Percentiles rank a stretch among this genome's conserved stretches.
Conservation (phyloP, 768 basidiomycete genomes). For the Gyrodon lividus region DNA sequence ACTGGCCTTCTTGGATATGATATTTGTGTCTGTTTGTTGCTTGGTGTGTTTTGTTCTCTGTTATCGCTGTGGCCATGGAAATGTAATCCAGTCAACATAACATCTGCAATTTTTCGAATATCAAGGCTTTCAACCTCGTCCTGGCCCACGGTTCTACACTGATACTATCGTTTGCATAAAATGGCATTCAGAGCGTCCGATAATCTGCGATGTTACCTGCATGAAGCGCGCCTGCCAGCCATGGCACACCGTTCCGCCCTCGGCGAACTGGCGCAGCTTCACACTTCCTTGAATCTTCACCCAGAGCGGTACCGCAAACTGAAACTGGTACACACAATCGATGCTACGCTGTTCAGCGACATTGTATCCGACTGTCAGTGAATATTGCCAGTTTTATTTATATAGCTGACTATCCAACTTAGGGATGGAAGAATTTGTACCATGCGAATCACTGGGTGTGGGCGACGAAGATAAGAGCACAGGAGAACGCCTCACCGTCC, state of each 20-base stretch:
- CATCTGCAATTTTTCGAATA: too few species aligned
- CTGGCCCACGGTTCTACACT: neutral
- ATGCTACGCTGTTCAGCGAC: constrained; percentile 30
- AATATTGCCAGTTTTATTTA: neutral
- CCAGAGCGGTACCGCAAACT: constrained; percentile 52
- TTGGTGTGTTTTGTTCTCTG: too few species aligned
- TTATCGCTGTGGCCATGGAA: too few species aligned
- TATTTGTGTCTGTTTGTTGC: too few species aligned
- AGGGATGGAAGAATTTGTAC: constrained; percentile 43
- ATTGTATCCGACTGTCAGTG: constrained; percentile 40
- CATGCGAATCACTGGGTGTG: constrained; percentile 33
- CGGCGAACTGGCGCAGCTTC: constrained; percentile 24
- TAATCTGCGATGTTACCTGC: constrained; percentile 48
- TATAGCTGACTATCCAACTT: constrained; percentile 7
- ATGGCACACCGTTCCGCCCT: constrained; percentile 38
- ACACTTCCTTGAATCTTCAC: constrained; percentile 35
- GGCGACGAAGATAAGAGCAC: constrained; percentile 39
- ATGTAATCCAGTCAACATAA: too few species aligned
- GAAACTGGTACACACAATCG: constrained; percentile 44
- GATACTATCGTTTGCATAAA: neutral
- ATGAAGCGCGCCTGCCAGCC: constrained; percentile 44
- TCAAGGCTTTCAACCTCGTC: too few species aligned
- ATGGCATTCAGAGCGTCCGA: constrained; percentile 37
- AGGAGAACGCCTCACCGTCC: constrained; percentile 43
- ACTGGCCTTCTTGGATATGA: too few species aligned